These are phyloP conservation scores for Hypoxylon sp. DNA, from an alignment of 2,329 filamentous ascomycete genomes.

Conservation along the genomic window DNA sequence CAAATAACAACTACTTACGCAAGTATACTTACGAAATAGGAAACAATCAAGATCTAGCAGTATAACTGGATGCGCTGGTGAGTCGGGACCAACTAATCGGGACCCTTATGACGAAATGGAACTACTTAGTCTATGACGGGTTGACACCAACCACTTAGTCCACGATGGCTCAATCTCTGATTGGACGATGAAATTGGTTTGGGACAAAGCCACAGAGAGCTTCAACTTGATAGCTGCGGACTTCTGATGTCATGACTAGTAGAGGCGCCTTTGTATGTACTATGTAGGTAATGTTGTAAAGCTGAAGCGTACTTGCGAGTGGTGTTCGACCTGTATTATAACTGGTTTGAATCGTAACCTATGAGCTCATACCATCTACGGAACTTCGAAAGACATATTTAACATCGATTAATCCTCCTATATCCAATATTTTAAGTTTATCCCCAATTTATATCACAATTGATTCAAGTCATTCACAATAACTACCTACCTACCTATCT, in stretches of 20 bases:
- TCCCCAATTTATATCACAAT: not conserved
- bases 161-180: constrained; percentile 23
- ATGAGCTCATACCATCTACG: constrained; percentile 1
- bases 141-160: constrained; percentile 21
- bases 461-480: not conserved
- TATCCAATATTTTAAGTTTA: not conserved
- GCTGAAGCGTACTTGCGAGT: constrained; percentile 14
- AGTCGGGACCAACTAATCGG: constrained; percentile 24
- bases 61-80: constrained; percentile 8
- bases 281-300: constrained; percentile 6
- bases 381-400: constrained; percentile 9
- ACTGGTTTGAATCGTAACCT: constrained; percentile 3
- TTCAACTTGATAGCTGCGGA: constrained; percentile 29
- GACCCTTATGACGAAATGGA: constrained; percentile 39
- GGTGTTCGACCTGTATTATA: constrained; percentile 2
- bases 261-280: constrained; percentile 10
- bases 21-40: constrained; percentile 20
- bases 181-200: constrained; percentile 30
- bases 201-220: constrained; percentile 23
- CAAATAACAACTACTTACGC: constrained; percentile 26
- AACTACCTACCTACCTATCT: no score
- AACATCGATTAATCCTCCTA: constrained; percentile 1
- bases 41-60: constrained; percentile 20
- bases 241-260: constrained; percentile 40
- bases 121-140: constrained; percentile 26